A percentile compares a stretch with the other conserved stretches of the same genome.
phyloP scores from a whole-genome alignment of 257 asterid species.

The Nicotiana tomentosiformis region DNA sequence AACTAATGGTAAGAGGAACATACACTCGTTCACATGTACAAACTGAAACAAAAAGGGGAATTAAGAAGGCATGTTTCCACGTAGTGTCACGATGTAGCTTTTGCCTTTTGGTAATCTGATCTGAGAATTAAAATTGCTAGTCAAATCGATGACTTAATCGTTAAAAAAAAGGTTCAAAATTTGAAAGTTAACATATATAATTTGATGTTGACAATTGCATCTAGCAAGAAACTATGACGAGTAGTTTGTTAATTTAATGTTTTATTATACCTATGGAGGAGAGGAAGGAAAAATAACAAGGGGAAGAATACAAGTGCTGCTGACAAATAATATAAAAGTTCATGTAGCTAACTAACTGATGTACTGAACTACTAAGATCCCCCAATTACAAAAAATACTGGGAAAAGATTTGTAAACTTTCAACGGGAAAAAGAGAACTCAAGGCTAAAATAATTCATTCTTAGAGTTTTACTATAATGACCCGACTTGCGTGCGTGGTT shows the following conservation, averaged over 20 bases:
- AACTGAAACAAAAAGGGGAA: background rate
- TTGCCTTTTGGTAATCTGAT: background rate
- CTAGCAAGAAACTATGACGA: background rate
- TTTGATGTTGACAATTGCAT: constrained; percentile 1
- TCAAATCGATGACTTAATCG: background rate
- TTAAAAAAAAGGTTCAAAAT: background rate
- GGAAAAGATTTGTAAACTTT: background rate
- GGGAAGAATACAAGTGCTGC: too few species aligned
- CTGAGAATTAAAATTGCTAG: background rate
- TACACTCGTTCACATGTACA: background rate
- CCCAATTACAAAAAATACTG: too few species aligned
- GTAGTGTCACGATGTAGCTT: background rate
- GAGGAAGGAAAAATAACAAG: too few species aligned
- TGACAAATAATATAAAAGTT: too few species aligned
- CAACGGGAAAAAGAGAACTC: too few species aligned
- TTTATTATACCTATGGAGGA: too few species aligned
- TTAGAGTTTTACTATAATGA: too few species aligned
- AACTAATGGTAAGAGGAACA: background rate
- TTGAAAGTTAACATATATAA: background rate
- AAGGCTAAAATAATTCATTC: too few species aligned
- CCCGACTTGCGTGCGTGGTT: too few species aligned
- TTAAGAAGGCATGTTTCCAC: background rate
- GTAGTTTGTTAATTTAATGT: background rate
- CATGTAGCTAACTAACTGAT: too few species aligned
- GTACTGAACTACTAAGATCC: too few species aligned